A percentile compares a stretch with the other conserved stretches of the same genome.
Conservation (phyloP, 257 asterid genomes). For the Penstemon newberryi region DNA sequence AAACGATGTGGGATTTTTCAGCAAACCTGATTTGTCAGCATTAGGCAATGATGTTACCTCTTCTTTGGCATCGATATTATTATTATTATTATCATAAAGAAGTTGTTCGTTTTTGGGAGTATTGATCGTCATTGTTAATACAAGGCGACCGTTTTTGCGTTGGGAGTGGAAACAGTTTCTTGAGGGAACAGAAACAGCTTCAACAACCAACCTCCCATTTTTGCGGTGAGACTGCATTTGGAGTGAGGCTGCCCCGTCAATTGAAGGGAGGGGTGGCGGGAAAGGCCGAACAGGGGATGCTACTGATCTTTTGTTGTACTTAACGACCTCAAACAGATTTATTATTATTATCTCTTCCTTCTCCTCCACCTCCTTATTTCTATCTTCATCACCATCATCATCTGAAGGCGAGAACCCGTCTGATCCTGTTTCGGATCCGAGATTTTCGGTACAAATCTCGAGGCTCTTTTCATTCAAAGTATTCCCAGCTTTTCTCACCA, state of each 20-base stretch:
- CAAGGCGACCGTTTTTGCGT: conserved; percentile 68
- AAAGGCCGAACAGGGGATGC: conserved; percentile 48
- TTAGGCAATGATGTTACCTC: conserved; percentile 31
- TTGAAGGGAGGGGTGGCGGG: conserved; percentile 78
- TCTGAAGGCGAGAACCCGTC: conserved; percentile 42
- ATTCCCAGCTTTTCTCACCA: conserved; percentile 47
- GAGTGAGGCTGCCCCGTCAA: conserved; percentile 41
- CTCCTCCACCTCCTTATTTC: background rate
- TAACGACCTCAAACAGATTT: conserved; percentile 30
- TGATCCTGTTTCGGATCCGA: conserved; percentile 87
- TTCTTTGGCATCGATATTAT: too few species aligned
- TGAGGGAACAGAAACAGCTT: conserved; percentile 58
- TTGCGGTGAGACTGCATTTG: conserved; percentile 62
- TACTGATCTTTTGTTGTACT: conserved; percentile 38
- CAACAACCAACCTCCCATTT: conserved; percentile 70
- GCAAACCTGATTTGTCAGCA: conserved; percentile 34
- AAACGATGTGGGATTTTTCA: conserved; percentile 52
- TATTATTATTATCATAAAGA: too few species aligned
- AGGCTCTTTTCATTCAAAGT: conserved; percentile 63
- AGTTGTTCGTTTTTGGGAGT: conserved; percentile 18
- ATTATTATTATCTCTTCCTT: conserved; percentile 3
- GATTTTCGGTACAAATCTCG: conserved; percentile 83
- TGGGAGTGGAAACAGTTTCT: conserved; percentile 53
- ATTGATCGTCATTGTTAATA: conserved; percentile 41
- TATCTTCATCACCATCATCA: conserved; percentile 25